Percentiles rank a stretch among this genome's conserved stretches.
Conservation (phyloP, 768 basidiomycete genomes). For the Boletus insuetus region DNA sequence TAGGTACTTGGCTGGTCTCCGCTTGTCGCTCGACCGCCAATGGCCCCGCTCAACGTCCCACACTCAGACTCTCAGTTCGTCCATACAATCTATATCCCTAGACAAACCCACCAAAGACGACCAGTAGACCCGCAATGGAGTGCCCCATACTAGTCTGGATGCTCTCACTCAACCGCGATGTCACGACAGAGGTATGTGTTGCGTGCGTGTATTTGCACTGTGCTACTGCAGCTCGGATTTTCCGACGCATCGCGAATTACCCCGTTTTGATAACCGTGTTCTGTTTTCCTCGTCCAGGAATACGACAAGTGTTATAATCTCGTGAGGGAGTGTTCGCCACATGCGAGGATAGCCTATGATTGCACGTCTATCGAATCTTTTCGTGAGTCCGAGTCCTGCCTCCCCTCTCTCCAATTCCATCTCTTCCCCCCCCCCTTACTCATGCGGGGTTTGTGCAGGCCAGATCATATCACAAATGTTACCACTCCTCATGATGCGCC, state of each 20-base stretch:
- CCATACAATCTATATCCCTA: constrained; percentile 1
- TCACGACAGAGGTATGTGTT: constrained; percentile 56
- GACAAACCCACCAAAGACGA: background rate
- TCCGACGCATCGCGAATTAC: background rate
- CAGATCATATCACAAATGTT: constrained; percentile 71
- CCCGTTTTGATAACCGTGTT: background rate
- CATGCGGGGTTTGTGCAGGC: constrained; percentile 38
- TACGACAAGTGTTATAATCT: constrained; percentile 66
- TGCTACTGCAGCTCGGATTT: constrained; percentile 5
- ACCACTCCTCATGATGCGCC: constrained; percentile 83
- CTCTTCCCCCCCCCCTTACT: background rate
- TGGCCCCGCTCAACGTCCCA: background rate
- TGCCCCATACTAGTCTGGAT: constrained; percentile 79
- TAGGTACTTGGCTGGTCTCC: background rate
- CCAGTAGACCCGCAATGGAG: constrained; percentile 35
- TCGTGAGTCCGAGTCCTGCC: constrained; percentile 45
- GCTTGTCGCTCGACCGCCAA: background rate
- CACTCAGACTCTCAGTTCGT: background rate
- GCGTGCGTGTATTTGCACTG: background rate
- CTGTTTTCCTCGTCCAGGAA: constrained; percentile 46
- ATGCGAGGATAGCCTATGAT: constrained; percentile 51
- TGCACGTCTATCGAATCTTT: constrained; percentile 62
- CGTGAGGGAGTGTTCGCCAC: constrained; percentile 57
- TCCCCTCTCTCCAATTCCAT: background rate
- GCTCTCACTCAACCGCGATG: constrained; percentile 73